Conservation (phyloP, 371 early-diverging fungal species). For the Parasitella parasitica region DNA sequence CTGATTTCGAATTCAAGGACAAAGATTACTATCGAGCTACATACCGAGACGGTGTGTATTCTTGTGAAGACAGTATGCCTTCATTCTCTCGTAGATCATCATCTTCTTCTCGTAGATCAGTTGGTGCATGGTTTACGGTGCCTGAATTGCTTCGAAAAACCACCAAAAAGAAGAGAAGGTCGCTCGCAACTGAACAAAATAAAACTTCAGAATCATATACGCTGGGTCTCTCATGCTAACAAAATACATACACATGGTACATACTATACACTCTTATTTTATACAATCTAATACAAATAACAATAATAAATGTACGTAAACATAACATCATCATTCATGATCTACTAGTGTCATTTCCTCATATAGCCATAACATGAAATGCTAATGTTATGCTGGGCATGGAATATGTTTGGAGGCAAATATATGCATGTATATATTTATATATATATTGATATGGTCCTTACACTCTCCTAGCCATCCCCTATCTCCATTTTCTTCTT, state of each 20-base stretch:
- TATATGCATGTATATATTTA: too few species aligned
- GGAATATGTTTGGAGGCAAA: not conserved
- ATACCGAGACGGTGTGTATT: conserved; percentile 18
- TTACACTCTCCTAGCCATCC: not conserved
- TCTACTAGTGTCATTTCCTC: not conserved
- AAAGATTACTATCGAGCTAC: conserved; percentile 15
- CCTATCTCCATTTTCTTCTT: not conserved
- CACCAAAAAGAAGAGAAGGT: conserved; percentile 10
- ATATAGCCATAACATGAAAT: not conserved
- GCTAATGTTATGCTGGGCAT: not conserved
- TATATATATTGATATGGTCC: too few species aligned
- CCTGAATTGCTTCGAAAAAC: conserved; percentile 3
- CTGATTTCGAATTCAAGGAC: conserved; percentile 20
- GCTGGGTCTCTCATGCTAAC: not conserved
- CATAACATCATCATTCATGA: not conserved
- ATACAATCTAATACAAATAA: not conserved
- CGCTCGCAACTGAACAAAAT: conserved; percentile 13
- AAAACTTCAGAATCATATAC: conserved; percentile 19
- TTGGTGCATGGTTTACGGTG: not conserved
- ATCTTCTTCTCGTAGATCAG: not conserved
- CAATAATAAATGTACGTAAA: not conserved
- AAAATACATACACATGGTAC: not conserved
- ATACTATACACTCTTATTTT: not conserved
- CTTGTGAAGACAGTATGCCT: not conserved
- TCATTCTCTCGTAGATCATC: not conserved